phyloP scores from a whole-genome alignment of 257 asterid species.

The Verbascum thapsus region DNA sequence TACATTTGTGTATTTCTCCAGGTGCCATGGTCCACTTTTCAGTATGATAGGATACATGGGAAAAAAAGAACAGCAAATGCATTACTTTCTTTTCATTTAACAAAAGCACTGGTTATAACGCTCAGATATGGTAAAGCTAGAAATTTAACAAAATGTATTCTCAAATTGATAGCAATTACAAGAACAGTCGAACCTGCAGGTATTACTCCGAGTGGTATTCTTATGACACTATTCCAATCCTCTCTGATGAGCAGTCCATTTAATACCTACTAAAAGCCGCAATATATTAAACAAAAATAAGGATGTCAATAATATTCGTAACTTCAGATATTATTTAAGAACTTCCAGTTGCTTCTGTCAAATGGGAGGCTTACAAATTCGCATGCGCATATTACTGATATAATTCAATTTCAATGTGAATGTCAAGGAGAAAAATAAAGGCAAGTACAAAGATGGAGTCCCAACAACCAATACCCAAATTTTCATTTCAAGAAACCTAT shows the following conservation, averaged over 20 bases:
- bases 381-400: conserved; percentile 2
- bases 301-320: conserved; percentile 31
- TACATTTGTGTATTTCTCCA: neutral
- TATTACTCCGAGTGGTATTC: conserved; percentile 80
- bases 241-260: conserved; percentile 90
- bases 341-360: conserved; percentile 17
- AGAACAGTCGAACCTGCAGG: conserved; percentile 75
- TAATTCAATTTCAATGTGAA: neutral
- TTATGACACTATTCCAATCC: conserved; percentile 81
- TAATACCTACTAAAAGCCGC: conserved; percentile 71
- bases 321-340: conserved; percentile 11
- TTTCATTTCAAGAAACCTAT: conserved; percentile 7
- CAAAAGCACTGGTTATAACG: neutral
- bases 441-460: neutral
- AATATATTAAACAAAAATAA: conserved; percentile 32
- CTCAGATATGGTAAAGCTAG: neutral
- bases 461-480: neutral
- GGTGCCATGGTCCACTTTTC: neutral
- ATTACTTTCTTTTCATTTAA: neutral
- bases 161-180: neutral
- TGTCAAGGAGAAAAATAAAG: neutral
- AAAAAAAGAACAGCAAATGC: neutral
- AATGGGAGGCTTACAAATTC: conserved; percentile 1
- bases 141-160: neutral
- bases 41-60: neutral